phyloP scores from a whole-genome alignment of 2,329 filamentous ascomycete genomes.

The Calonectria honghensis region DNA sequence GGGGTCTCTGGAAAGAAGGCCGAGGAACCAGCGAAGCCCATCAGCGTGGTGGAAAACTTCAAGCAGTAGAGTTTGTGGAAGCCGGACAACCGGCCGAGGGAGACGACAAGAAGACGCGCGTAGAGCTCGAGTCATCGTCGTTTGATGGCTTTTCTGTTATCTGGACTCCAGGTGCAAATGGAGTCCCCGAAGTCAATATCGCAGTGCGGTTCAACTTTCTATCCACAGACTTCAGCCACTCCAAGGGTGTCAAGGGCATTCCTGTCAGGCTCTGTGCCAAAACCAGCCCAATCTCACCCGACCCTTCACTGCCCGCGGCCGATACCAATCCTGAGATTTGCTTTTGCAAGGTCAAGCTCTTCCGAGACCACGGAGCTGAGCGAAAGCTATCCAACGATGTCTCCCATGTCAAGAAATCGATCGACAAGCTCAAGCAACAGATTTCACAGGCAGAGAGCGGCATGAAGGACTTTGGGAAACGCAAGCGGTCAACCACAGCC shows the following conservation, averaged over 20 bases:
- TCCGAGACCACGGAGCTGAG: slow-evolving; percentile 96
- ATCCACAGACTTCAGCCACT: slow-evolving; percentile 98
- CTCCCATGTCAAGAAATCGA: slow-evolving; percentile 95
- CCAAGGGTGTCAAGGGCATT: slow-evolving; percentile 98
- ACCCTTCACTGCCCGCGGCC: slow-evolving; percentile 67
- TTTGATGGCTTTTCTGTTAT: slow-evolving; percentile 96
- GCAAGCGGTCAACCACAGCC: slow-evolving; percentile 73
- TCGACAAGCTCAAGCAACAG: slow-evolving; percentile 96
- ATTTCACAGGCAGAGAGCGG: slow-evolving; percentile 85
- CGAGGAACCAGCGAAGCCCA: slow-evolving; percentile 97
- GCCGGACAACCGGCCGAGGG: slow-evolving; percentile 75
- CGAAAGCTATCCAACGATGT: slow-evolving; percentile 96
- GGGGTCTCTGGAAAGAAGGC: slow-evolving; percentile 96
- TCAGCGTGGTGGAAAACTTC: slow-evolving; percentile 91
- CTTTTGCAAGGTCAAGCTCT: slow-evolving; percentile 97
- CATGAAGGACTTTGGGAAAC: slow-evolving; percentile 79
- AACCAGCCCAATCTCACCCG: slow-evolving; percentile 80
- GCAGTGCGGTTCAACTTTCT: slow-evolving; percentile 98
- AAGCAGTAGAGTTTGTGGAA: slow-evolving; percentile 96
- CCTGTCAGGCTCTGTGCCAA: slow-evolving; percentile 95
- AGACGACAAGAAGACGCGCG: slow-evolving; percentile 79
- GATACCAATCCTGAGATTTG: slow-evolving; percentile 81
- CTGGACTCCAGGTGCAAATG: slow-evolving; percentile 85
- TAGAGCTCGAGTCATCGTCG: slow-evolving; percentile 84
- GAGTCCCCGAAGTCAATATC: slow-evolving; percentile 85